Base-by-base conservation (phyloP, 2,329 filamentous ascomycete genomes). In the Spiromastix sp. region DNA sequence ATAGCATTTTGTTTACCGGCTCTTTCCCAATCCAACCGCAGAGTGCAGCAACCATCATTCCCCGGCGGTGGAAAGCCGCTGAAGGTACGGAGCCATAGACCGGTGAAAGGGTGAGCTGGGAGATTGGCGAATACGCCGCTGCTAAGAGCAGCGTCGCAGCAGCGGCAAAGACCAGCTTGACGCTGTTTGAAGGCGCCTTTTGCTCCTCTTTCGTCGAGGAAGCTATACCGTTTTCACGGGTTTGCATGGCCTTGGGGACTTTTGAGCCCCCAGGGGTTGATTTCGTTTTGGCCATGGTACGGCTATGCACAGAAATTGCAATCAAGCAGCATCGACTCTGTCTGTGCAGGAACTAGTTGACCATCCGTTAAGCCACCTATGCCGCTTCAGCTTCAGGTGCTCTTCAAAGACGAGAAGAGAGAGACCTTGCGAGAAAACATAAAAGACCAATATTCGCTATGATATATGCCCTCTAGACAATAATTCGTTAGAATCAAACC, bases 51-150 rank as follows among this genome's bases (percentile, higher is more conserved):
- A 72, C 63, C 47, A 77, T 77, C 42, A 85, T 64, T 41, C 77
- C 70, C 52, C 73, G 72, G 34, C 69, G 63, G 55, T 95, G 89
- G 56, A 79, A 81, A 45, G 80, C 67, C 1, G 74, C 71, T 1
- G 85, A 69, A 1, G 89, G 83, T 24, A 93, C 83, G 11, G 79
- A 77, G 34, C 91, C 91, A 59, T 93, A 96, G 8, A 93, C 81
- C 2, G 91, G 91, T 13, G 85, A 83, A 21, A 96, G 68, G 25
- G 74, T 79, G 42, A 86, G 68, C 52, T 85, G 76, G 21, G 62
- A 65, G 16, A 64, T 46, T 20, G 56, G 55, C 4, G 63, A 62
- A 41, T 56, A 65, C 21, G 55, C 49, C 1, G 60, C 61, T 12
- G 56, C 51, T 15, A 66, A 51, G 15, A 57, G 40, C 22, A 64